Base-by-base conservation (phyloP, 345 rosid species). In the Hirschfeldia incana region DNA sequence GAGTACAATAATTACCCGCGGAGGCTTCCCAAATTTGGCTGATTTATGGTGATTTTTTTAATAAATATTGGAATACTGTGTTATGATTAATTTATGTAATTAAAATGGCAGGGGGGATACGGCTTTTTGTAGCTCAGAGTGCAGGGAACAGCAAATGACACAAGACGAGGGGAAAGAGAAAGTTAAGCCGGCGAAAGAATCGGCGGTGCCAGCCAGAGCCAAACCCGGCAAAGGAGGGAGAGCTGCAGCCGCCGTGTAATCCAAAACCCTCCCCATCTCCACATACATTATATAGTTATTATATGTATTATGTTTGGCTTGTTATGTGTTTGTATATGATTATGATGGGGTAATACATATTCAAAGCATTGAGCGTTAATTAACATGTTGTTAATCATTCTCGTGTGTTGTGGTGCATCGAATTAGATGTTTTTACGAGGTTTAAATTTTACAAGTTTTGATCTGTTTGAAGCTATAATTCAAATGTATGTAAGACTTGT, bases 61-160 rank as follows among this genome's bases (percentile, higher is more conserved):
- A 21, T 21, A 21, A 21, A 21, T 21, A 21, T 21, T 21, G 21
- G 21, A 21, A 21, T 21, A 21, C 21, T 21, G 21, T 9, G 16
- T 49, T n/a, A 49, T 51, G 2, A 51, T 51, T 51, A 46, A 11
- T 9, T 4, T 51, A 4, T 51, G 58, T 51, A 2, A 51, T 53
- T 6, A 53, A 51, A 53, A 53, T 75, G 76, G 85, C 60, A 94
- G 98, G 84, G 98, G 98, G 11, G 97, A 94, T 78, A 87, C 83
- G 69, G 98, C 97, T 0, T 94, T 92, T 78, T 94, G 98, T 83
- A 94, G 98, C 73, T 81, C 44, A 34, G 97, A 94, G 80, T 94
- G 98, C 84, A 88, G 98, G 78, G 89, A 90, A 71, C 87, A 86
- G 13, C 97, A 94, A 76, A 91, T 92, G 89, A 87, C 82, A 65